Base-by-base conservation (phyloP, 768 basidiomycete genomes). In the Paxillus rubicundulus region DNA sequence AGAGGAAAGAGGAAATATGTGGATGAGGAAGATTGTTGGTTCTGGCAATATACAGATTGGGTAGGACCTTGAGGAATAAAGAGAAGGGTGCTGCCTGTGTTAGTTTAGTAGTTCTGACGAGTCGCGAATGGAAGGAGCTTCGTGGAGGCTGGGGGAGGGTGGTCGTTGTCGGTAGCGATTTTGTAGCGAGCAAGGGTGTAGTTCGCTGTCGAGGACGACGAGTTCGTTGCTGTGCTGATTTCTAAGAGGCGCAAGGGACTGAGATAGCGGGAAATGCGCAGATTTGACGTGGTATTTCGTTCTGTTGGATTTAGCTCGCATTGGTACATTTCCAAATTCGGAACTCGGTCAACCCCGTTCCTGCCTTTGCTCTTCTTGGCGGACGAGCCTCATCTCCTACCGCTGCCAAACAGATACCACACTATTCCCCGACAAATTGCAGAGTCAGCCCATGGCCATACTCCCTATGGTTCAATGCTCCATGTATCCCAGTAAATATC, bases 251-350 rank as follows among this genome's bases (percentile, higher is more conserved):
- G 49, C 50, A 51, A 58, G 54, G 50, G 59, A 59, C 51, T 54
- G 54, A 63, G 63, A 67, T 58, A 65, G 63, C 68, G 69, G 65
- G 69, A 69, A 69, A 49, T 55, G 59, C 56, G 55, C 65, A 65
- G 45, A 59, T 46, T 58, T 56, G 54, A 59, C 58, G 58, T 59
- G 58, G 62, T 48, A 61, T 61, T 70, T 70, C 69, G 63, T 69
- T 70, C 67, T 53, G 65, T 70, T 67, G 61, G 59, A 69, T 69
- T 65, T 70, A 56, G 65, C 65, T 65, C 57, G 60, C 62, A 67
- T 69, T 62, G 60, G 67, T 69, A 60, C 58, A 59, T 53, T 63
- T 42, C 65, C 68, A 61, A 58, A 63, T 67, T 50, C 43, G 63
- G 67, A 41, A 68, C 49, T 61, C 57, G 57, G 58, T 59, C 55